Percentiles rank a stretch among this genome's conserved stretches.
Evolutionary conservation across 2,329 filamentous ascomycete genomes (phyloP).

Genomic region (Fusarium euwallaceae): DNA sequence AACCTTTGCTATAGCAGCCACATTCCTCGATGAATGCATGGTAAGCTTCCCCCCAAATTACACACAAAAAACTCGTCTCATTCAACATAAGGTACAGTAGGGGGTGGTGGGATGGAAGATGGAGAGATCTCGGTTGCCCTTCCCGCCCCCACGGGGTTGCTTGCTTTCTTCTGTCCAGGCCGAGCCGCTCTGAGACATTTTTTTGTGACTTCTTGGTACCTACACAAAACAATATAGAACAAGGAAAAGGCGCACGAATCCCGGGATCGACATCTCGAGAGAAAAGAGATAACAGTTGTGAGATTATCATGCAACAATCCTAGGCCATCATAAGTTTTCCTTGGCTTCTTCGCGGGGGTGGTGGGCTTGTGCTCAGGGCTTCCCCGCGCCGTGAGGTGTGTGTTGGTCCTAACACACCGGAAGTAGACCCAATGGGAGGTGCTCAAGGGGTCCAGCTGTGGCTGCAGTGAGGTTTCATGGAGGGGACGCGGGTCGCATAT

Average conservation of each 20-base stretch:
- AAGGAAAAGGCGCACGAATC: constrained; percentile 1
- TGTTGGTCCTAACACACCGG: constrained; percentile 11
- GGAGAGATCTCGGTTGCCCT: not conserved
- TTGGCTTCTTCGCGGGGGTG: not conserved
- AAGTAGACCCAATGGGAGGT: constrained; percentile 3
- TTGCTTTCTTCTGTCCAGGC: not conserved
- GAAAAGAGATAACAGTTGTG: constrained; percentile 1
- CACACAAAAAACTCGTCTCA: not conserved
- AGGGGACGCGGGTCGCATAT: constrained; percentile 8
- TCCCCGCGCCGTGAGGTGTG: constrained; percentile 1
- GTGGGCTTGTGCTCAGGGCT: constrained; percentile 3
- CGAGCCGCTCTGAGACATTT: constrained; percentile 7
- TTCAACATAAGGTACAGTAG: not conserved
- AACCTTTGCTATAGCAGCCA: not conserved
- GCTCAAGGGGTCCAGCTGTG: not conserved
- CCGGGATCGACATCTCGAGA: constrained; percentile 4
- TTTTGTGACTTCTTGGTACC: not conserved
- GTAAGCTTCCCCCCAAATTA: not conserved
- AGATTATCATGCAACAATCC: constrained; percentile 23
- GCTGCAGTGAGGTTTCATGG: constrained; percentile 14
- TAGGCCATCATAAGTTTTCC: constrained; percentile 20
- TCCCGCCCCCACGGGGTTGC: not conserved
- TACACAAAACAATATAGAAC: not conserved
- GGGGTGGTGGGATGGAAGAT: not conserved
- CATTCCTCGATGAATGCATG: not conserved